Percentiles rank a stretch among this genome's conserved stretches.
Conservation (phyloP, 345 rosid species). For the Murraya koenigii region DNA sequence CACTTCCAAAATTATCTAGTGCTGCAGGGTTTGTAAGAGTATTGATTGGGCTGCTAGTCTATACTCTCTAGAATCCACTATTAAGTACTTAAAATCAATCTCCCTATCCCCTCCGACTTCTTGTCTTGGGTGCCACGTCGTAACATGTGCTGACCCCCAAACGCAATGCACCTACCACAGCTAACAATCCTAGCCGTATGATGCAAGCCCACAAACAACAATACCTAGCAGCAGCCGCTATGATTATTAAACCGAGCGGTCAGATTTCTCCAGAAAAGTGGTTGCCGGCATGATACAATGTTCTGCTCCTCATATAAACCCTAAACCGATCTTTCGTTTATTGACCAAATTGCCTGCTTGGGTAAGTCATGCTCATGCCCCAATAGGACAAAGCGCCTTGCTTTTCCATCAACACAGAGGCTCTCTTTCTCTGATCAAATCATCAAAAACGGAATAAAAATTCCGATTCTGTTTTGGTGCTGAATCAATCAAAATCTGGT, state of each 20-base stretch:
- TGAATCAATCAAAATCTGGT: constrained; percentile 14
- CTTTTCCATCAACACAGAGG: neutral
- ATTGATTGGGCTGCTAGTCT: neutral
- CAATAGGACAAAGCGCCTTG: neutral
- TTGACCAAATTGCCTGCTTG: constrained; percentile 7
- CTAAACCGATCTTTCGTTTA: neutral
- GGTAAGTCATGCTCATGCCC: constrained; percentile 12
- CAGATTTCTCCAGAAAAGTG: neutral
- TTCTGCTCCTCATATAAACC: neutral
- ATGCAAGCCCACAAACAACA: neutral
- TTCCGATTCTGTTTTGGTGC: neutral
- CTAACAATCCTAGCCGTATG: neutral
- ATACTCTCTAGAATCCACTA: neutral
- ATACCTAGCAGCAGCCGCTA: neutral
- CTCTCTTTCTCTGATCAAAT: constrained; percentile 15
- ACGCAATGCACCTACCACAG: neutral
- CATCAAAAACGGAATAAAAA: constrained; percentile 1
- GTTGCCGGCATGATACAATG: neutral
- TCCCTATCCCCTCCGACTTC: neutral
- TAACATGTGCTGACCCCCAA: neutral
- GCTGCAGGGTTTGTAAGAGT: neutral
- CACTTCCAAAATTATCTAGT: neutral
- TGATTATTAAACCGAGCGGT: neutral
- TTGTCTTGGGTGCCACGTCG: neutral
- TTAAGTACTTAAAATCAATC: neutral